Conservation (phyloP, 805 yeast species). For the Wickerhamomyces bovis region DNA sequence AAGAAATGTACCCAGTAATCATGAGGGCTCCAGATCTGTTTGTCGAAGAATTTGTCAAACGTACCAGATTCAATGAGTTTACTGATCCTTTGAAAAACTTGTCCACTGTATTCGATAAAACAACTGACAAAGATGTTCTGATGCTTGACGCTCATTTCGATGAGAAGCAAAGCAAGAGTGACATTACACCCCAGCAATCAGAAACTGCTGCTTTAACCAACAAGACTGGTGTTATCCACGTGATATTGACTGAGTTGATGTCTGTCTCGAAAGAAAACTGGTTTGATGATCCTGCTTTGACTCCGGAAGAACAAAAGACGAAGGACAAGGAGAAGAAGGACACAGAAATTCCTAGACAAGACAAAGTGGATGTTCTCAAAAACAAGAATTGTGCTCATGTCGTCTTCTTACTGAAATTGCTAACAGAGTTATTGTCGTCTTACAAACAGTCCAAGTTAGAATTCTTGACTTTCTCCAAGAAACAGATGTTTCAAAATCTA, state of each 20-base stretch:
- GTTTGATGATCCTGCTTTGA: conserved; percentile 30
- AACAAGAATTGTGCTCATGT: conserved; percentile 60
- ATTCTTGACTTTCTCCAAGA: conserved; percentile 71
- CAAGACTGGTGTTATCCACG: conserved; percentile 56
- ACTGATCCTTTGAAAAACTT: conserved; percentile 30
- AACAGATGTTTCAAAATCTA: conserved; percentile 25
- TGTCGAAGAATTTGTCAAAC: conserved; percentile 37
- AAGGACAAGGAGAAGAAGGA: conserved; percentile 24
- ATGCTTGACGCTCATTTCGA: conserved; percentile 18
- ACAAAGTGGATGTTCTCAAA: conserved; percentile 32
- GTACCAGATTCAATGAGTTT: conserved; percentile 39
- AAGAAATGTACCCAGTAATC: conserved; percentile 42
- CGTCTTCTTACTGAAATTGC: conserved; percentile 58
- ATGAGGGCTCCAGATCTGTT: conserved; percentile 44
- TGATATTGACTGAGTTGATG: conserved; percentile 63
- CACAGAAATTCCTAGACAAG: conserved; percentile 19
- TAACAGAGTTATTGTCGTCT: conserved; percentile 69
- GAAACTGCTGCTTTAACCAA: conserved; percentile 13
- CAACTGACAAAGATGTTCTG: conserved; percentile 16
- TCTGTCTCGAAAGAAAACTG: conserved; percentile 35
- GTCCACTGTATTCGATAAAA: conserved; percentile 17
- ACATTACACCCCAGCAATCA: background rate
- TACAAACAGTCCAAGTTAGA: conserved; percentile 79
- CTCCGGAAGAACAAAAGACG: conserved; percentile 25
- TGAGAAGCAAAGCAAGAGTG: conserved; percentile 10